Base-by-base conservation (phyloP, 1,284 basidiomycete species). In the Farysia itapuensis region DNA sequence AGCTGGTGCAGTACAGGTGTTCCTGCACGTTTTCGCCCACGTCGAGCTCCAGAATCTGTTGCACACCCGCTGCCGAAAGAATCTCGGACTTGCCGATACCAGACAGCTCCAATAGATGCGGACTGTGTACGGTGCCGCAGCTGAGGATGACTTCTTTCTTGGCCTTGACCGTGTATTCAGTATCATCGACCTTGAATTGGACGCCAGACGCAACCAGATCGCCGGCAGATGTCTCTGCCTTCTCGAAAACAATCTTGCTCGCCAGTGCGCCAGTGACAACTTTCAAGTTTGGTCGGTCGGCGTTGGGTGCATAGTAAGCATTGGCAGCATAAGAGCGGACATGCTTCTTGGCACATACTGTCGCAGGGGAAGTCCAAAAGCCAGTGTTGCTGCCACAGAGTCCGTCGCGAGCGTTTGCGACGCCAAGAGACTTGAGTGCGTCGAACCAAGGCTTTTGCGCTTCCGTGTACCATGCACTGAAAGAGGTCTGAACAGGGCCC, bases 21-120 rank as follows among this genome's bases (percentile, higher is more conserved):
- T 82, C 82, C 43, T 82, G 81, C 1, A 81, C 70, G 53, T 83
- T 82, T 46, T 78, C 77, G 8, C 82, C 82, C 4, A 82, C 81
- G 3, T 76, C 75, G 11, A 80, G 45, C 41, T 63, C 61, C 24
- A 69, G n/a, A 5, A 38, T 39, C 33, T 52, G 48, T 24, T 54
- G 20, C 24, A 69, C 39, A 6, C 59, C 64, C 3, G 52, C 52
- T 7, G 47, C 36, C 22, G 53, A 42, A 41, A 70, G 54, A 2
- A 67, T 39, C 4, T 43, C 46, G 2, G 60, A 35, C 15, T 43
- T 42, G 30, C 67, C 46, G 39, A 65, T 57, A 23, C 68, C 68
- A 6, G 66, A 68, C 1, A 58, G 64, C 45, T 70, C 68, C 19
- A 70, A 53, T 6, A 70, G 32, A 12, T 64, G 58, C 4, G 68